Base-by-base conservation (phyloP, 345 rosid species). In the Aethionema arabicum region DNA sequence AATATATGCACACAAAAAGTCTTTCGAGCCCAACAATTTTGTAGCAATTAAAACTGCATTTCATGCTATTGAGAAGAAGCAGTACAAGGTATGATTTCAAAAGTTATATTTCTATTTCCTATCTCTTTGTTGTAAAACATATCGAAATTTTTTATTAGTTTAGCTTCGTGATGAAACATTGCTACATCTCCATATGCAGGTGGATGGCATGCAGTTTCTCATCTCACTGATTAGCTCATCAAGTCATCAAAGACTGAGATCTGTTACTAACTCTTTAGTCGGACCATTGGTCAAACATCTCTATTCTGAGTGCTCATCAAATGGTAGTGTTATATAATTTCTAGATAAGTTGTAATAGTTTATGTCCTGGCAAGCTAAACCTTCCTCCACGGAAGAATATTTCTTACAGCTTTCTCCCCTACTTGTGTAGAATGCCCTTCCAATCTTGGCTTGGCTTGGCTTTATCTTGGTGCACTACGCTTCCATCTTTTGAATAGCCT, bases 381-480 rank as follows among this genome's bases (percentile, higher is more conserved):
- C 32, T 31, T 43, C 44, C 46, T 59, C 35, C 11, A 30, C 11
- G 46, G 38, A 13, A 35, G 39, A 38, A 7, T 57, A 16, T 45
- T 30, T 42, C 7, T 48, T 48, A 66, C 59, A 32, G 50, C 16
- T 56, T 76, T 55, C 41, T 39, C n/a, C 64, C 27, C 5, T 1
- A 32, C 5, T 63, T 52, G 59, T 61, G 60, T 69, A 87, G 88
- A 77, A 42, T 70, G 68, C 40, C 60, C 75, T 70, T 67, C 63
- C 69, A 80, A 68, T 57, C 80, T 82, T 68, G 96, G 95, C 46
- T 63, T 66, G 66, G 86, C 81, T 13, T 92, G 97, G 97, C 53
- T 89, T 48, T 69, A 70, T 45, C 84, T 92, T 56, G 98, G 97
- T 36, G 85, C 72, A 15, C 67, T 92, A 61, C 93, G 95, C 46